phyloP scores from a whole-genome alignment of 2,329 filamentous ascomycete species.

The Fusarium protoensiforme region DNA sequence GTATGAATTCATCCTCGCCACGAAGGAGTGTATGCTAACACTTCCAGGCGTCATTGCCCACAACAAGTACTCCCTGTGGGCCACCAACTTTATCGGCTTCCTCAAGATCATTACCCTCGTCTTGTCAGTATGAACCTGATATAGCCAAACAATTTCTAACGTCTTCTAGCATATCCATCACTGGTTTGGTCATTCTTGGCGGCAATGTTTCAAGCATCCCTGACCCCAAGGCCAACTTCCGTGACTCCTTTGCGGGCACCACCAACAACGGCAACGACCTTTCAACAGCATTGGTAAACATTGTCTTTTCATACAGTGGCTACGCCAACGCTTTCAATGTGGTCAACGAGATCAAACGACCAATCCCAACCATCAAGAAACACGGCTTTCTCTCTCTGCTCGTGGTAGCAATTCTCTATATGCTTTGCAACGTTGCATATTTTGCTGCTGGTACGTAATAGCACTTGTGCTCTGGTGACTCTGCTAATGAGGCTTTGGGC shows the following conservation, averaged over 20 bases:
- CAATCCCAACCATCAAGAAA: conserved; percentile 64
- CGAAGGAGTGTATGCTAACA: background rate
- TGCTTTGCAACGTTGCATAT: conserved; percentile 70
- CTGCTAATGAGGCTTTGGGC: background rate
- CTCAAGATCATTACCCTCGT: conserved; percentile 71
- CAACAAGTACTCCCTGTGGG: conserved; percentile 66
- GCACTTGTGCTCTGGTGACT: rapidly evolving
- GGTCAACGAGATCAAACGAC: conserved; percentile 71
- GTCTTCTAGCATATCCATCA: conserved; percentile 58
- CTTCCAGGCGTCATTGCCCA: conserved; percentile 57
- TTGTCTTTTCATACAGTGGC: conserved; percentile 68
- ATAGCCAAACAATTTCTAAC: rapidly evolving
- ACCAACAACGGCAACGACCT: conserved; percentile 51
- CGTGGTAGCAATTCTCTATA: conserved; percentile 65
- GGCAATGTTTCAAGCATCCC: conserved; percentile 46
- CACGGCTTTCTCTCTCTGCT: conserved; percentile 61
- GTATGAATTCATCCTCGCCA: conserved; percentile 49
- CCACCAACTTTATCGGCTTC: conserved; percentile 66
- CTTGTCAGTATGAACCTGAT: conserved; percentile 49
- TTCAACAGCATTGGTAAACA: conserved; percentile 64
- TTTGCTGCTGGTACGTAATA: conserved; percentile 59
- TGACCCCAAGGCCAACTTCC: conserved; percentile 50
- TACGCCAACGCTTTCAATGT: conserved; percentile 71
- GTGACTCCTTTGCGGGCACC: conserved; percentile 49
- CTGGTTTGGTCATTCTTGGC: conserved; percentile 69